Percentiles rank a stretch among this genome's conserved stretches.
phyloP scores from a whole-genome alignment of 495 filamentous ascomycete species.

The Sporormia fimetaria region DNA sequence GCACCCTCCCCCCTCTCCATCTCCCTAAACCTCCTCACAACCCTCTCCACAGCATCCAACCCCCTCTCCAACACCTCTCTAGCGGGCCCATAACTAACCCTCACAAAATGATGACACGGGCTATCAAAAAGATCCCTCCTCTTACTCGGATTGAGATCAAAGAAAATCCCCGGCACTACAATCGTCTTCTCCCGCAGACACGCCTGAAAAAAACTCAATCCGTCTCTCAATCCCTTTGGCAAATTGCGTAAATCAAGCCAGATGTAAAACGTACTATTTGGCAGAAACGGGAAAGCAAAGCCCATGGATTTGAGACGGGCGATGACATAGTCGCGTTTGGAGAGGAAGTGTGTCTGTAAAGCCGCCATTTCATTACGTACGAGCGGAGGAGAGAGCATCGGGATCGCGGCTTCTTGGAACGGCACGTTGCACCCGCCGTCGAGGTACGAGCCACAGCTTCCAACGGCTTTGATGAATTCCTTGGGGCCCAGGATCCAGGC shows the following conservation, averaged over 20 bases:
- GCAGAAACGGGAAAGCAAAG: slow-evolving; percentile 58
- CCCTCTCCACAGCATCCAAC: slow-evolving; percentile 78
- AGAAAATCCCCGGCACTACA: slow-evolving; percentile 88
- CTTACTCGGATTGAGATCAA: slow-evolving; percentile 83
- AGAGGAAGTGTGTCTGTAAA: slow-evolving; percentile 74
- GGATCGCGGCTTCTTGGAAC: slow-evolving; percentile 87
- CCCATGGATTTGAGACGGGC: slow-evolving; percentile 67
- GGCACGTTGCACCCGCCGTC: slow-evolving; percentile 90
- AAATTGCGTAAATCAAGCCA: slow-evolving; percentile 59
- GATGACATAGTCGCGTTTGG: slow-evolving; percentile 84
- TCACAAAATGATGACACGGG: slow-evolving; percentile 88
- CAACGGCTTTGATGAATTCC: slow-evolving; percentile 90
- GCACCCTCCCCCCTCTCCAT: too few relatives aligned
- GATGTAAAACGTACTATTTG: slow-evolving; percentile 89
- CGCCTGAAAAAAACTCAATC: slow-evolving; percentile 91
- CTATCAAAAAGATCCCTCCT: slow-evolving; percentile 85
- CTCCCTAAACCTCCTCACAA: slow-evolving; percentile 58
- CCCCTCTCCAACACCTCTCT: slow-evolving; percentile 81
- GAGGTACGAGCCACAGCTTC: slow-evolving; percentile 87
- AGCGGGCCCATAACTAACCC: slow-evolving; percentile 79
- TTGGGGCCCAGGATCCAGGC: slow-evolving; percentile 94
- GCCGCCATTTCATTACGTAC: slow-evolving; percentile 83
- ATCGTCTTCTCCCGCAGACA: slow-evolving; percentile 88
- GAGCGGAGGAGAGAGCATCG: slow-evolving; percentile 74
- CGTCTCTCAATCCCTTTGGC: slow-evolving; percentile 71